Base-by-base conservation (phyloP, 2,329 filamentous ascomycete genomes). In the Monilinia polystroma region DNA sequence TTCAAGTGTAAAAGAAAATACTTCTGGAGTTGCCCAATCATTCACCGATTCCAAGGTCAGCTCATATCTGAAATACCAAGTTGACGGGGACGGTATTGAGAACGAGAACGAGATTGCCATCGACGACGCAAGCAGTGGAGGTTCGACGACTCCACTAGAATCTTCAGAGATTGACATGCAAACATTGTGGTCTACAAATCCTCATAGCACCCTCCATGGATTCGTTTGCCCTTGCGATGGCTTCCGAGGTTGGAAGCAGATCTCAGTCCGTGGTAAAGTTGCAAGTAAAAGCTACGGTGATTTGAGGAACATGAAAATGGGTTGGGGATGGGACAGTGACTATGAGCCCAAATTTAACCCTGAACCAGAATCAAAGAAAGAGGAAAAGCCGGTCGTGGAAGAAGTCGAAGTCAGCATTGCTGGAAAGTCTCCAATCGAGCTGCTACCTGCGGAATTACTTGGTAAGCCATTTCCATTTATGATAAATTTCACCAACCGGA, bases 381-480 rank as follows among this genome's bases (percentile, higher is more conserved):
- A 63, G 35, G 38, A 55, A 23, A n/a, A 60, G 52, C 52, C 52
- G 41, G 62, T 58, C 6, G 20, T 66, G n/a, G 59, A 68, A 60
- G 49, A 62, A 52, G 64, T 53, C 47, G 76, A 68, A 73, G 76
- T 69, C 67, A 67, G 68, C 67, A 43, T 72, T 29, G 77, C 81
- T n/a, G 84, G 85, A 66, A 75, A 80, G 29, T 80, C 89, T 29
- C 81, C 83, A 35, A 79, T 93, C 52, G 90, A 93, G 80, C 84
- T 77, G 68, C 81, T 93, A 10, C 90, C 90, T 0, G 81, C 84
- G 63, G 90, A 93, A 78, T 80, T 93, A 70, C 83, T 91, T 67
- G 85, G 90, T 92, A 83, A 79, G 87, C 81, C 63, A 47, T 47
- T 62, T 69, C 56, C 43, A 59, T 60, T 62, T 62, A 29, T 66